These are phyloP conservation scores for Heritiera littoralis DNA, from an alignment of 345 rosid species.

Conservation along the genomic window DNA sequence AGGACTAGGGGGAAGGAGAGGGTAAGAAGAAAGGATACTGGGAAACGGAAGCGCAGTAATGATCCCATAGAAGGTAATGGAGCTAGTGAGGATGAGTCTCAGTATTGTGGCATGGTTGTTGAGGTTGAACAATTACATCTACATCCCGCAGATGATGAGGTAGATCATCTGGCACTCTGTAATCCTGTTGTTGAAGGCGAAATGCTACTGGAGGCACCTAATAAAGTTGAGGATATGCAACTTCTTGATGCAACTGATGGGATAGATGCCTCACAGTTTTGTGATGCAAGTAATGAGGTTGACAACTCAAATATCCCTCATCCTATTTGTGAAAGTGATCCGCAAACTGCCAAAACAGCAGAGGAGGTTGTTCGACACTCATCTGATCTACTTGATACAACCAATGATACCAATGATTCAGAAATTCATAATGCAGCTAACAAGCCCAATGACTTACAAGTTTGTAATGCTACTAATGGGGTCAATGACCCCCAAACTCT, in stretches of 20 bases:
- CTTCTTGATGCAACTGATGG: constrained; percentile 27
- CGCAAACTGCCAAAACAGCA: constrained; percentile 26
- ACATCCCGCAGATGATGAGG: constrained; percentile 33
- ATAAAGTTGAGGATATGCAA: constrained; percentile 31
- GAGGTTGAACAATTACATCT: constrained; percentile 53
- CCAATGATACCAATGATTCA: constrained; percentile 43
- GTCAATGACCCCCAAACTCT: constrained; percentile 19
- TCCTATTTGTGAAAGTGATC: constrained; percentile 22
- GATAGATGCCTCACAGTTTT: constrained; percentile 46
- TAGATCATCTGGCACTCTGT: constrained; percentile 34
- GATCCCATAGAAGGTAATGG: constrained; percentile 57
- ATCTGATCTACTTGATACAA: constrained; percentile 35
- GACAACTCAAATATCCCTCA: constrained; percentile 25
- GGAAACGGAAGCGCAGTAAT: constrained; percentile 62
- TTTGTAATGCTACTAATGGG: constrained; percentile 22
- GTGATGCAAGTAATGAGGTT: constrained; percentile 32
- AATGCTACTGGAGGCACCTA: constrained; percentile 39
- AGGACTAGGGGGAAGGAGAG: constrained; percentile 72
- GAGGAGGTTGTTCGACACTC: constrained; percentile 27
- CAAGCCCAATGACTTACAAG: constrained; percentile 23
- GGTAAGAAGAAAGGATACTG: constrained; percentile 65
- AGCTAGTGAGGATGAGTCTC: constrained; percentile 54
- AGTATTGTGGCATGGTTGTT: constrained; percentile 44
- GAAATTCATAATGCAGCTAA: constrained; percentile 25
- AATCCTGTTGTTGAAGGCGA: constrained; percentile 38